Conservation (phyloP, 2,329 filamentous ascomycete species). For the Dothistroma pini region DNA sequence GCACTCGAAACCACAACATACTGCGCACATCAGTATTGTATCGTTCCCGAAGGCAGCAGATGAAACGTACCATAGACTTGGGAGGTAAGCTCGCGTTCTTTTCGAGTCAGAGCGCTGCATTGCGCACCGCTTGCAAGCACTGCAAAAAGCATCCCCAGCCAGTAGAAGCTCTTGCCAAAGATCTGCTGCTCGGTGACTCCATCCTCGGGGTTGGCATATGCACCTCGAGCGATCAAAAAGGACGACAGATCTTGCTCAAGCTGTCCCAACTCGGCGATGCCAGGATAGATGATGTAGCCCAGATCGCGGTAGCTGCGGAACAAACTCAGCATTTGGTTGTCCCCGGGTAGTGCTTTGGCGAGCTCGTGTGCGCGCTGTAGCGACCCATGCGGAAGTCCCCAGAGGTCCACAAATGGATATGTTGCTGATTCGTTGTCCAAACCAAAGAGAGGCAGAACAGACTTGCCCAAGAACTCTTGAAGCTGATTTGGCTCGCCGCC, state of each 20-base stretch:
- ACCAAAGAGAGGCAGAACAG: slow-evolving; percentile 59
- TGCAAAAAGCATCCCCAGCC: slow-evolving; percentile 59
- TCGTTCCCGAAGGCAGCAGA: neutral
- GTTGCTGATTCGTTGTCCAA: slow-evolving; percentile 62
- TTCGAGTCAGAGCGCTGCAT: slow-evolving; percentile 55
- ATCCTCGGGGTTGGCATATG: slow-evolving; percentile 38
- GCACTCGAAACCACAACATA: slow-evolving; percentile 64
- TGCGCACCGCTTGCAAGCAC: slow-evolving; percentile 61
- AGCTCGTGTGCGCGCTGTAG: slow-evolving; percentile 56
- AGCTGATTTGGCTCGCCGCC: slow-evolving; percentile 48
- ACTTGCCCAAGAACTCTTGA: slow-evolving; percentile 57
- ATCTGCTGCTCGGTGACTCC: slow-evolving; percentile 53
- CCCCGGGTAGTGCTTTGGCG: slow-evolving; percentile 56
- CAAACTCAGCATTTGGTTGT: slow-evolving; percentile 56
- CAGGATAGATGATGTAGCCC: slow-evolving; percentile 58
- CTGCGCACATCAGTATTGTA: slow-evolving; percentile 37
- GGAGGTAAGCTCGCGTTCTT: slow-evolving; percentile 60
- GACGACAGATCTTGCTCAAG: slow-evolving; percentile 54
- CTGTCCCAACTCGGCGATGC: slow-evolving; percentile 53
- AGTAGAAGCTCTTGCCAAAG: slow-evolving; percentile 56
- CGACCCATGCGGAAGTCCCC: slow-evolving; percentile 58
- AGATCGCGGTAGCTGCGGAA: slow-evolving; percentile 58
- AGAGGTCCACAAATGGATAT: slow-evolving; percentile 63
- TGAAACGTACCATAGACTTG: slow-evolving; percentile 55
- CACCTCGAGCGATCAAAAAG: slow-evolving; percentile 52